Evolutionary conservation across 345 rosid species (phyloP).

Genomic region (Salix arbutifolia): DNA sequence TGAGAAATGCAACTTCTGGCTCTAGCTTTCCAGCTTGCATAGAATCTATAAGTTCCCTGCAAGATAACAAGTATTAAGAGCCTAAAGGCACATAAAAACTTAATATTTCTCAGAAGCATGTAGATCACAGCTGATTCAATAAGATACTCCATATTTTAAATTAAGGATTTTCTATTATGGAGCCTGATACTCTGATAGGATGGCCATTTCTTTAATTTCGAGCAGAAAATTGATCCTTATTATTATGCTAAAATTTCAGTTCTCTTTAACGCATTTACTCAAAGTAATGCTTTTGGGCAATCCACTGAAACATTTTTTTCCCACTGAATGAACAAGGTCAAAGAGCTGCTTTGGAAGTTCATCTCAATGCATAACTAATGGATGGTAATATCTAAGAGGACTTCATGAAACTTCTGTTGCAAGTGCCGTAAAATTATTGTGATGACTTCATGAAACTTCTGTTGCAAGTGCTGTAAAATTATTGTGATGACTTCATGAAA

Average conservation of each 20-base stretch:
- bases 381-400: neutral
- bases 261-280: neutral
- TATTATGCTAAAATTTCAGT: neutral
- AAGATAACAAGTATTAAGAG: neutral
- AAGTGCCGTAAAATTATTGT: too few relatives aligned
- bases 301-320: neutral
- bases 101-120: neutral
- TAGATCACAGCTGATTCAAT: neutral
- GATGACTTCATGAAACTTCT: too few relatives aligned
- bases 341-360: neutral
- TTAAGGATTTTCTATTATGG: neutral
- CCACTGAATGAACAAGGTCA: neutral
- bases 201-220: neutral
- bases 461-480: too few relatives aligned
- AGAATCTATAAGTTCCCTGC: conserved; percentile 64
- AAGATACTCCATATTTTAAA: neutral
- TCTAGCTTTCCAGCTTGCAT: conserved; percentile 74
- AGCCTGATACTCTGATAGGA: neutral
- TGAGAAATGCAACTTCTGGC: conserved; percentile 80
- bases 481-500: too few relatives aligned
- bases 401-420: neutral
- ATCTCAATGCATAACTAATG: neutral
- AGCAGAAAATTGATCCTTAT: neutral
- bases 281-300: neutral
- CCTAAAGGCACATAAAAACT: neutral